phyloP scores from a whole-genome alignment of 495 filamentous ascomycete species.

The Daldinia decipiens region DNA sequence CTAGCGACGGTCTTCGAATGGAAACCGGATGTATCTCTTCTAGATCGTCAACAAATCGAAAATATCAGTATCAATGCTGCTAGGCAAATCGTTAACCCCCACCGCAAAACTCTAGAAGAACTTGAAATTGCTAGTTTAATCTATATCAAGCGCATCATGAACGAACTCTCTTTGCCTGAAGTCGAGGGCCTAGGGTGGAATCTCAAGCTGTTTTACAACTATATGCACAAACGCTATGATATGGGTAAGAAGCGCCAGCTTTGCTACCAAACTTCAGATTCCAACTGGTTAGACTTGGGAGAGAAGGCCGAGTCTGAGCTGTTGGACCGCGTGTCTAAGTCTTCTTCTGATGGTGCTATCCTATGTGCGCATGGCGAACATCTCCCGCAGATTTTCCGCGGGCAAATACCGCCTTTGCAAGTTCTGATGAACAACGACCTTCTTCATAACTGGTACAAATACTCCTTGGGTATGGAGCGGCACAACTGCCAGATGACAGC shows the following conservation, averaged over 20 bases:
- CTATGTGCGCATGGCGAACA: not conserved
- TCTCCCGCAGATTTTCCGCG: not conserved
- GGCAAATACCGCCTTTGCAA: not conserved
- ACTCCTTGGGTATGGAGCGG: not conserved
- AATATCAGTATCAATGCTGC: not conserved
- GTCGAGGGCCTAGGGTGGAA: not conserved
- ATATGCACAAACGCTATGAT: not conserved
- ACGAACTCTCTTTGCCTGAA: not conserved
- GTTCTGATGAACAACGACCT: not conserved
- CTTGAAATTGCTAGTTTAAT: constrained; percentile 1
- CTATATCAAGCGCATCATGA: not conserved
- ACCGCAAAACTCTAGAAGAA: not conserved
- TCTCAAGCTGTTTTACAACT: not conserved
- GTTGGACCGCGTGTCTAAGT: not conserved
- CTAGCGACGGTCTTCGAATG: not conserved
- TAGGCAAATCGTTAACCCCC: not conserved
- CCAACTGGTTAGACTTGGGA: not conserved
- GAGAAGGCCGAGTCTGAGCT: not conserved
- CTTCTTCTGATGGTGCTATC: not conserved
- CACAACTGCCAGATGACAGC: not conserved
- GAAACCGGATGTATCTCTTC: not conserved
- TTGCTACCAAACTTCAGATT: not conserved
- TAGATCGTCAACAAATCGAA: not conserved
- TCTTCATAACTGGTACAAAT: constrained; percentile 1
- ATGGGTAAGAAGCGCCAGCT: not conserved